Conservation (phyloP, 495 filamentous ascomycete genomes). For the Cairneyella variabilis region DNA sequence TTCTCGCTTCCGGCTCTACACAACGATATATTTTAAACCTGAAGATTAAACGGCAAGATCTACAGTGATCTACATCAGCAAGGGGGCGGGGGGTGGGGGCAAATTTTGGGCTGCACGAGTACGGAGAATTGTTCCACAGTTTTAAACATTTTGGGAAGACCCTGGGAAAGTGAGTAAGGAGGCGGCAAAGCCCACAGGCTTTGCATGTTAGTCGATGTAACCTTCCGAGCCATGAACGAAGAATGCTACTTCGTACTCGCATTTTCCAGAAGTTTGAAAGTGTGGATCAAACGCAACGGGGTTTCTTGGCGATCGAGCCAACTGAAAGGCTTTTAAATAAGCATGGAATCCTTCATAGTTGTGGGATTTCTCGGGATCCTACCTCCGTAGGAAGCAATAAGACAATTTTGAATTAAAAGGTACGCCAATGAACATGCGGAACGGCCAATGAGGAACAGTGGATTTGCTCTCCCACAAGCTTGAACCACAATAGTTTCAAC, state of each 20-base stretch:
- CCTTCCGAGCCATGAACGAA: background rate
- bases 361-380: background rate
- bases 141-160: background rate
- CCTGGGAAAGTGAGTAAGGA: background rate
- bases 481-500: background rate
- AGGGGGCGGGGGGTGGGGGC: too few relatives aligned
- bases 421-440: background rate
- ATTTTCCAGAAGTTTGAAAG: background rate
- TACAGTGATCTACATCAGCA: too few relatives aligned
- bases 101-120: background rate
- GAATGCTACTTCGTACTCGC: too few relatives aligned
- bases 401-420: background rate
- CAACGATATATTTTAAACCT: background rate
- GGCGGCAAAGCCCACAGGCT: background rate
- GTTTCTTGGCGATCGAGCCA: too few relatives aligned
- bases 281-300: slow-evolving; percentile 1
- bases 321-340: too few relatives aligned
- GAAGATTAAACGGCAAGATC: slow-evolving; percentile 1
- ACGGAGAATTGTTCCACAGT: background rate
- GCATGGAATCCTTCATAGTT: too few relatives aligned
- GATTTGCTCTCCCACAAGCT: background rate
- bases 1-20: background rate
- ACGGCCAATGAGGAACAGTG: background rate
- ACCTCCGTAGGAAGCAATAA: background rate
- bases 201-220: background rate